phyloP scores from a whole-genome alignment of 2,329 filamentous ascomycete species.

The Fusarium globosum region DNA sequence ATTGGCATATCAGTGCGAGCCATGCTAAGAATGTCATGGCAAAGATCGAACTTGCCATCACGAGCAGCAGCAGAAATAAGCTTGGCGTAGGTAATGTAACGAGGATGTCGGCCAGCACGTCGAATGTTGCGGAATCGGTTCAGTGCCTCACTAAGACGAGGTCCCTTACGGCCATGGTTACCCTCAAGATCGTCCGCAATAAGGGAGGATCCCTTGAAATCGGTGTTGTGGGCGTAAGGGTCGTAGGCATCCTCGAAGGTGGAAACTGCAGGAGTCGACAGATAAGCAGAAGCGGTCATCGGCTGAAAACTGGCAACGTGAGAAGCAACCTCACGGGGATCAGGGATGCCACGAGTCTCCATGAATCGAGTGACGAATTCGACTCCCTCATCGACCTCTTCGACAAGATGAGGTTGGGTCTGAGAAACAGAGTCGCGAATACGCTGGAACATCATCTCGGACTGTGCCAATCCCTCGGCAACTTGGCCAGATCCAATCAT shows the following conservation, averaged over 20 bases:
- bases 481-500: conserved; percentile 87
- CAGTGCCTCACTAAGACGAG: conserved; percentile 82
- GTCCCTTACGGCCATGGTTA: conserved; percentile 76
- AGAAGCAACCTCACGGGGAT: conserved; percentile 66
- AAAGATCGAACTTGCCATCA: conserved; percentile 82
- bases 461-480: conserved; percentile 81
- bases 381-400: conserved; percentile 88
- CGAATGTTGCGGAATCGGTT: conserved; percentile 92
- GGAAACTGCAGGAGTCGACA: conserved; percentile 66
- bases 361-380: conserved; percentile 74
- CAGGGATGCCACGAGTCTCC: conserved; percentile 63
- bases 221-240: conserved; percentile 88
- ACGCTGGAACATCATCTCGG: conserved; percentile 86
- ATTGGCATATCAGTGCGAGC: conserved; percentile 90
- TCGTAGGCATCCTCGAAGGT: conserved; percentile 86
- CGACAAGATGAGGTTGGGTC: conserved; percentile 67
- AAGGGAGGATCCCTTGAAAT: conserved; percentile 91
- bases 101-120: conserved; percentile 87
- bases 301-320: conserved; percentile 59
- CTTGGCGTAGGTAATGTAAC: conserved; percentile 97
- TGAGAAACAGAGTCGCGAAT: conserved; percentile 73
- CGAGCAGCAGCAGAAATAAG: conserved; percentile 91
- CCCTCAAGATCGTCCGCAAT: conserved; percentile 93
- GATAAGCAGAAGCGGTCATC: conserved; percentile 58
- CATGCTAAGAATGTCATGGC: conserved; percentile 88